Conservation (phyloP, 192 early-diverging fungal species). For the Backusella tarrabulga region DNA sequence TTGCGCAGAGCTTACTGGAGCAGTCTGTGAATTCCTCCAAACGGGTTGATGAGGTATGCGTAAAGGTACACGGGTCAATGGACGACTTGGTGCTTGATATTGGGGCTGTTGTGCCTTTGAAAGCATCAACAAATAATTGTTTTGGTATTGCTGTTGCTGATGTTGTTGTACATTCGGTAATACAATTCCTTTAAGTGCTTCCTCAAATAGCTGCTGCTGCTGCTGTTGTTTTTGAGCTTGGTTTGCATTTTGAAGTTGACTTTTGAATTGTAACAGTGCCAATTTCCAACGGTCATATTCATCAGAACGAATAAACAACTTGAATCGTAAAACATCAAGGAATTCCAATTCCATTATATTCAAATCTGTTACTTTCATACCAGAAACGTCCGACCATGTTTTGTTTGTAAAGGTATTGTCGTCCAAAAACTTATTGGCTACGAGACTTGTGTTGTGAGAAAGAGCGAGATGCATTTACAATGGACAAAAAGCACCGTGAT, state of each 20-base stretch:
- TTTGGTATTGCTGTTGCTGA: conserved; percentile 17
- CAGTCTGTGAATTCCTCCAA: conserved; percentile 12
- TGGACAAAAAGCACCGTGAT: neutral
- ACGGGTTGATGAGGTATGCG: conserved; percentile 36
- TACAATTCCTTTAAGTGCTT: conserved; percentile 20
- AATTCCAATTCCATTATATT: conserved; percentile 86
- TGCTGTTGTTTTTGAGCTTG: conserved; percentile 32
- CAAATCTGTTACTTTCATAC: conserved; percentile 78
- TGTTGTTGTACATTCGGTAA: conserved; percentile 20
- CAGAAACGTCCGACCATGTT: conserved; percentile 87
- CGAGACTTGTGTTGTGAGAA: neutral
- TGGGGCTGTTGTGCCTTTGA: conserved; percentile 37
- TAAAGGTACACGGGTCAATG: conserved; percentile 34
- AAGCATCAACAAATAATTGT: conserved; percentile 26
- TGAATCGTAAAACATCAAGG: conserved; percentile 68
- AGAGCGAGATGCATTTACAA: neutral
- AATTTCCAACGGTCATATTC: conserved; percentile 72
- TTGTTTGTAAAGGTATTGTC: conserved; percentile 90
- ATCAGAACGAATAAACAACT: conserved; percentile 64
- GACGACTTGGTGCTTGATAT: conserved; percentile 26
- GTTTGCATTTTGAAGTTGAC: conserved; percentile 25
- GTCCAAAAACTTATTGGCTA: conserved; percentile 79
- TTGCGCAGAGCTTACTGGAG: neutral
- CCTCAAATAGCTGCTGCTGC: conserved; percentile 29
- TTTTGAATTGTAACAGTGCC: conserved; percentile 40